phyloP scores from a whole-genome alignment of 1,139 yeast genomes.

The Yamadazyma blattariae region DNA sequence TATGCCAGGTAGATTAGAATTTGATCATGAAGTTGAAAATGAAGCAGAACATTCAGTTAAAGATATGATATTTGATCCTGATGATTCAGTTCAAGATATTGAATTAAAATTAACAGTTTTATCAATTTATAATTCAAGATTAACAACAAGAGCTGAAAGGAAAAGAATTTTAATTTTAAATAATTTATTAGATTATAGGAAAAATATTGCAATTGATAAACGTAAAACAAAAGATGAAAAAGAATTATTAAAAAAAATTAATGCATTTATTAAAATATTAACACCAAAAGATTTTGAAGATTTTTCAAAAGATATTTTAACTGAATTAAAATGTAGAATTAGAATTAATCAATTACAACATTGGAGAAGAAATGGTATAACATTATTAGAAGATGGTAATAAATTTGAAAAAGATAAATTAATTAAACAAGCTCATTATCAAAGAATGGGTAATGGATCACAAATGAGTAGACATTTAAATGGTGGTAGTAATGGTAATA shows the following conservation, averaged over 20 bases:
- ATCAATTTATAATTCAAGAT: conserved; percentile 84
- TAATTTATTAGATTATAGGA: conserved; percentile 77
- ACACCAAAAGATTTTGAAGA: conserved; percentile 76
- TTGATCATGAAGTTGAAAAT: conserved; percentile 93
- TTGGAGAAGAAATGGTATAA: conserved; percentile 88
- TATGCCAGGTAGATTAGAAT: conserved; percentile 98
- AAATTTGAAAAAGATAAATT: conserved; percentile 87
- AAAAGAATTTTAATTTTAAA: conserved; percentile 80
- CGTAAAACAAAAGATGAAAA: conserved; percentile 86
- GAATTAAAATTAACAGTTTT: conserved; percentile 84
- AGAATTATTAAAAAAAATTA: conserved; percentile 69
- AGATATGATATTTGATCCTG: conserved; percentile 94
- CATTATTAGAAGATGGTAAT: conserved; percentile 77
- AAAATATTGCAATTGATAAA: conserved; percentile 72
- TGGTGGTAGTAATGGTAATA: too few relatives aligned
- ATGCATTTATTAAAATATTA: conserved; percentile 80
- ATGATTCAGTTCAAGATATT: conserved; percentile 82
- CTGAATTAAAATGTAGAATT: conserved; percentile 75
- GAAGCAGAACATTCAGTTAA: conserved; percentile 94
- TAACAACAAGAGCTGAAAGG: conserved; percentile 90
- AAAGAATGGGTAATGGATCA: conserved; percentile 53
- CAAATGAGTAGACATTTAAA: conserved; percentile 25
- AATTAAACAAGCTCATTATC: conserved; percentile 56
- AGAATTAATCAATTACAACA: conserved; percentile 88
- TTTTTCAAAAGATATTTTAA: conserved; percentile 68